Conservation (phyloP, 2,329 filamentous ascomycete genomes). For the Trichoderma lentiforme region DNA sequence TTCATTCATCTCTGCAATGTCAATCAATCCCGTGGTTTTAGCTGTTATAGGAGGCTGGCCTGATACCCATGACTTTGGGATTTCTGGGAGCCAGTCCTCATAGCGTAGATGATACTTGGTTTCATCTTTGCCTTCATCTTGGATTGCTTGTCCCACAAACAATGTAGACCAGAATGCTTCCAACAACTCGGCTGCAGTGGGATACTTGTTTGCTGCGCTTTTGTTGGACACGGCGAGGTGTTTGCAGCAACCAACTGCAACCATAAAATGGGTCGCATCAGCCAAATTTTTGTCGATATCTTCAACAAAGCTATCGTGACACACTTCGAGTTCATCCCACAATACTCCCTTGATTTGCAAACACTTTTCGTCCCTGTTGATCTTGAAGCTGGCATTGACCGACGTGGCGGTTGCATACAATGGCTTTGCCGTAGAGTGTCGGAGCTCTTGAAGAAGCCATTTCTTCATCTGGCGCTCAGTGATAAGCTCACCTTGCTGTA, state of each 20-base stretch:
- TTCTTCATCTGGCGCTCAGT: background rate
- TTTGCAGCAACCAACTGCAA: conserved; percentile 1
- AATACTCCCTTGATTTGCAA: background rate
- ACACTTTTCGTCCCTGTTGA: background rate
- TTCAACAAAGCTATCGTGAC: background rate
- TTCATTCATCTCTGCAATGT: background rate
- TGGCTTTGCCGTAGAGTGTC: background rate
- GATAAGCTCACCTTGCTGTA: background rate
- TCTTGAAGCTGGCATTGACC: background rate
- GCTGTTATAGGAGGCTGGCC: background rate
- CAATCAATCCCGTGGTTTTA: background rate
- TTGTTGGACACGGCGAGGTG: background rate
- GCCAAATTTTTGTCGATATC: background rate
- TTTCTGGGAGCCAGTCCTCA: background rate
- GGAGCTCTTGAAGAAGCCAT: background rate
- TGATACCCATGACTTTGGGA: background rate
- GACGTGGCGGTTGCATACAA: background rate
- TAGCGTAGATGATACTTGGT: background rate
- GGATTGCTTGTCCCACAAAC: background rate
- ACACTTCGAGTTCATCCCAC: background rate
- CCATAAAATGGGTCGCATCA: background rate
- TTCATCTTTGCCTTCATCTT: background rate
- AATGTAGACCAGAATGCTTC: conserved; percentile 1
- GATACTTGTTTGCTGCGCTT: background rate
- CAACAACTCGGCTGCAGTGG: background rate